phyloP scores from a whole-genome alignment of 73 alveolate genomes.

The Tetrahymena elliotti region DNA sequence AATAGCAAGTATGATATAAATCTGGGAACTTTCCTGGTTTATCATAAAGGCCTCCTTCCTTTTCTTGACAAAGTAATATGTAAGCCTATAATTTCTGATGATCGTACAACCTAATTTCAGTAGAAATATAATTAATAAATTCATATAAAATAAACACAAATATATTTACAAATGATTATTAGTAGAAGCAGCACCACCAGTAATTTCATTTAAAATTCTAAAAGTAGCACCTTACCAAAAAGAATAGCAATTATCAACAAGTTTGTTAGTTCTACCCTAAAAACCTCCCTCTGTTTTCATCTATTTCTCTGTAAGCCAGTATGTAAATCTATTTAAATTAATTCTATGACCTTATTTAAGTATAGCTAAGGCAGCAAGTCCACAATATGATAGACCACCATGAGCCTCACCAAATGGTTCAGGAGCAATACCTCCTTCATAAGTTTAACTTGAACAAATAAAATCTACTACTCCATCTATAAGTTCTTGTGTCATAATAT shows the following conservation, averaged over 20 bases:
- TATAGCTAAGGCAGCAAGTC: slow-evolving; percentile 79
- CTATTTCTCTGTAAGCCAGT: slow-evolving; percentile 82
- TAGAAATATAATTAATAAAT: neutral
- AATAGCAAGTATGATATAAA: slow-evolving; percentile 86
- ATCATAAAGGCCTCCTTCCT: slow-evolving; percentile 82
- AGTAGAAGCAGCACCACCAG: neutral
- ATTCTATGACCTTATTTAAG: slow-evolving; percentile 66
- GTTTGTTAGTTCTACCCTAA: slow-evolving; percentile 95
- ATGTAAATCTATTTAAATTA: slow-evolving; percentile 59
- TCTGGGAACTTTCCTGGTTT: slow-evolving; percentile 93
- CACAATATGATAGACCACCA: slow-evolving; percentile 98
- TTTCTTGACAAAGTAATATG: slow-evolving; percentile 59
- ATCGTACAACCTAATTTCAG: slow-evolving; percentile 62
- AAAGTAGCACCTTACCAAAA: slow-evolving; percentile 95
- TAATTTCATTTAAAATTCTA: slow-evolving; percentile 52
- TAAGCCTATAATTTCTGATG: slow-evolving; percentile 84
- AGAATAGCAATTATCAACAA: slow-evolving; percentile 94
- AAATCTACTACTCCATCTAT: slow-evolving; percentile 79
- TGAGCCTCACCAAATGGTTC: slow-evolving; percentile 94
- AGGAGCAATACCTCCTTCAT: slow-evolving; percentile 97
- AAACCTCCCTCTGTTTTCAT: slow-evolving; percentile 92
- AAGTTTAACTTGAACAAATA: slow-evolving; percentile 86
- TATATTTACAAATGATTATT: neutral
- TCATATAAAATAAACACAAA: neutral
- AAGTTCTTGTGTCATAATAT: slow-evolving; percentile 62